These are phyloP conservation scores for Clarireedia hainanense DNA, from an alignment of 2,329 filamentous ascomycete genomes.

Conservation along the genomic window DNA sequence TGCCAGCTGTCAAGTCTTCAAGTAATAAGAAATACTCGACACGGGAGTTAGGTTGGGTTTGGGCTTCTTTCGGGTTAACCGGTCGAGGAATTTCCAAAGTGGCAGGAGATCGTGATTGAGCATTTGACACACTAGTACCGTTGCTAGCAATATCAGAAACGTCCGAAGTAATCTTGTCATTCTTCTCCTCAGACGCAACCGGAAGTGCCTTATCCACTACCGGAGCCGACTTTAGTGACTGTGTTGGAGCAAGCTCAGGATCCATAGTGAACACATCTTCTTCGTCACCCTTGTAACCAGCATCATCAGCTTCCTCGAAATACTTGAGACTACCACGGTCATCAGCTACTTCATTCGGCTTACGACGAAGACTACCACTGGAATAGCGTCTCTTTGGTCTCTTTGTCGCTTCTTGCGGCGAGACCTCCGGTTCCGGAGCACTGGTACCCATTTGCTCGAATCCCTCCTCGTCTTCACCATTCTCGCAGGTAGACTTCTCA, in stretches of 20 bases:
- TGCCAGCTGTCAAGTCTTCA: slow-evolving; percentile 91
- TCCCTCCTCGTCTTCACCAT: slow-evolving; percentile 30
- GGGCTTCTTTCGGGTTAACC: slow-evolving; percentile 70
- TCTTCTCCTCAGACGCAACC: neutral
- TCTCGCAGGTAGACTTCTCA: slow-evolving; percentile 6
- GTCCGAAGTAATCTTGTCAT: neutral
- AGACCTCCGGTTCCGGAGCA: slow-evolving; percentile 53
- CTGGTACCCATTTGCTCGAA: slow-evolving; percentile 46
- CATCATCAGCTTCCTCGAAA: slow-evolving; percentile 82
- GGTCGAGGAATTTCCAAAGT: slow-evolving; percentile 44
- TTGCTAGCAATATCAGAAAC: neutral
- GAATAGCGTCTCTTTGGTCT: slow-evolving; percentile 68
- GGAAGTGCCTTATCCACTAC: neutral
- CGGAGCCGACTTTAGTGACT: neutral
- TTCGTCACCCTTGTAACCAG: slow-evolving; percentile 68
- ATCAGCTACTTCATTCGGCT: slow-evolving; percentile 64
- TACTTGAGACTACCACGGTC: slow-evolving; percentile 77
- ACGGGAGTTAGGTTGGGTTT: slow-evolving; percentile 53
- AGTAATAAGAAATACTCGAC: slow-evolving; percentile 90
- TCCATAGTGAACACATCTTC: slow-evolving; percentile 66
- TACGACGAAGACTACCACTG: slow-evolving; percentile 70
- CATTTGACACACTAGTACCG: neutral
- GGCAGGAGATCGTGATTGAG: neutral
- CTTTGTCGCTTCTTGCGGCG: slow-evolving; percentile 11
- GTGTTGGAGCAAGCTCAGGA: slow-evolving; percentile 25